Conservation (phyloP, 371 early-diverging fungal species). For the Modicella reniformis region DNA sequence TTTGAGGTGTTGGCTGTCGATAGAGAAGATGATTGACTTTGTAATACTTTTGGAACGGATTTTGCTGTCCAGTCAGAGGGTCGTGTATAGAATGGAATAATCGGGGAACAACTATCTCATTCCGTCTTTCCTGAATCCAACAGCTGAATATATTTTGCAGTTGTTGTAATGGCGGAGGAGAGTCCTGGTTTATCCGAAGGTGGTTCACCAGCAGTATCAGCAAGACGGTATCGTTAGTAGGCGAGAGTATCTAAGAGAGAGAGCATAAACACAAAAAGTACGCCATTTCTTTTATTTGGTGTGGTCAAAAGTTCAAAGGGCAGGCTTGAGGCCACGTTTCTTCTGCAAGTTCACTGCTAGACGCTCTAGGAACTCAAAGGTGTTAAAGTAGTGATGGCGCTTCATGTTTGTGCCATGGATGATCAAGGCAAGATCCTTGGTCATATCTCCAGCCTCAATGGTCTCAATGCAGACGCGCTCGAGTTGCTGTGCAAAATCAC, state of each 20-base stretch:
- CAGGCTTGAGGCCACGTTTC: slow-evolving; percentile 44
- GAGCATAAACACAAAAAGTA: no score
- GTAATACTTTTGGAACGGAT: slow-evolving; percentile 89
- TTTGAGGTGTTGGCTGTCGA: slow-evolving; percentile 40
- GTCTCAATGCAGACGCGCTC: slow-evolving; percentile 87
- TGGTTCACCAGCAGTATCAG: slow-evolving; percentile 5
- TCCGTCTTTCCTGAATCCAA: slow-evolving; percentile 68
- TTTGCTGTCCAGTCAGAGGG: slow-evolving; percentile 68
- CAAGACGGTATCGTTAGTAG: slow-evolving; percentile 30
- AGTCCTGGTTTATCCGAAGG: slow-evolving; percentile 4
- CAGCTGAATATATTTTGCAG: slow-evolving; percentile 37
- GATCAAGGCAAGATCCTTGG: slow-evolving; percentile 92
- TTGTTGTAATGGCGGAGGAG: slow-evolving; percentile 7
- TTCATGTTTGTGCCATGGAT: slow-evolving; percentile 83
- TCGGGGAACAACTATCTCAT: slow-evolving; percentile 80
- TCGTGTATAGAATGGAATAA: slow-evolving; percentile 87
- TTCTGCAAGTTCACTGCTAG: slow-evolving; percentile 73
- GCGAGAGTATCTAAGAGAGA: slow-evolving; percentile 73
- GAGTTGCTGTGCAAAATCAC: slow-evolving; percentile 73
- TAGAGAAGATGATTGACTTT: slow-evolving; percentile 77
- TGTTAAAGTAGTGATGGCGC: slow-evolving; percentile 79
- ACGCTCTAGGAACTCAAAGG: slow-evolving; percentile 79
- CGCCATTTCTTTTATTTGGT: slow-evolving; percentile 2
- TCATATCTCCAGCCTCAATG: slow-evolving; percentile 86
- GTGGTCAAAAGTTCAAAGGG: slow-evolving; percentile 23